phyloP scores from a whole-genome alignment of 1,139 yeast genomes.

The Suhomyces choctaworum region DNA sequence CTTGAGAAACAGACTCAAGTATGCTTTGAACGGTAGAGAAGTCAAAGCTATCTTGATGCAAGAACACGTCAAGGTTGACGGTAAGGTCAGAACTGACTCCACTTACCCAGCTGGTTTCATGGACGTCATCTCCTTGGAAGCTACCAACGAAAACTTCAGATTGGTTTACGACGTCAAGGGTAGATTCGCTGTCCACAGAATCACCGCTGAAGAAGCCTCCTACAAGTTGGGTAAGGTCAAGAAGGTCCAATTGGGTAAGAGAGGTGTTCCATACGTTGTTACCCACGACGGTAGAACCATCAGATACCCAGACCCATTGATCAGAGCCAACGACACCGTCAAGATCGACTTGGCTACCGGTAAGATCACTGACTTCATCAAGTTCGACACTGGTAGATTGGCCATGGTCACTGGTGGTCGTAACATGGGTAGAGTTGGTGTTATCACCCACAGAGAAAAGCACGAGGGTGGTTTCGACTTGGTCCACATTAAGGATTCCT shows the following conservation, averaged over 20 bases:
- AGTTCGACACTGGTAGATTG: slow-evolving; percentile 93
- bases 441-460: slow-evolving; percentile 96
- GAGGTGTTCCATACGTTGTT: slow-evolving; percentile 96
- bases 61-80: slow-evolving; percentile 98
- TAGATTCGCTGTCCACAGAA: slow-evolving; percentile 99
- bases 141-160: slow-evolving; percentile 99
- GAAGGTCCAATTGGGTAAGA: slow-evolving; percentile 97
- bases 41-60: slow-evolving; percentile 99
- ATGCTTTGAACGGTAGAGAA: slow-evolving; percentile 99
- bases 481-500: slow-evolving; percentile 96
- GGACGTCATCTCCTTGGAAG: slow-evolving; percentile 96
- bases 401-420: slow-evolving; percentile 99
- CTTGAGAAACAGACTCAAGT: slow-evolving; percentile 99
- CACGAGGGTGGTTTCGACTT: slow-evolving; percentile 99
- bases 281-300: slow-evolving; percentile 99
- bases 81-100: slow-evolving; percentile 98
- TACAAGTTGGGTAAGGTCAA: slow-evolving; percentile 98
- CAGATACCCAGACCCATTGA: slow-evolving; percentile 98
- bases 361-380: slow-evolving; percentile 86
- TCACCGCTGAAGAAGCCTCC: slow-evolving; percentile 96
- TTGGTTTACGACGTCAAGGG: slow-evolving; percentile 97
- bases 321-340: slow-evolving; percentile 96
- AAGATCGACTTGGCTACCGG: slow-evolving; percentile 95
- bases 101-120: slow-evolving; percentile 99
- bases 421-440: slow-evolving; percentile 99